These are phyloP conservation scores for Fragilariopsis cylindrus DNA, from an alignment of 108 stramenopile species.

Conservation along the genomic window DNA sequence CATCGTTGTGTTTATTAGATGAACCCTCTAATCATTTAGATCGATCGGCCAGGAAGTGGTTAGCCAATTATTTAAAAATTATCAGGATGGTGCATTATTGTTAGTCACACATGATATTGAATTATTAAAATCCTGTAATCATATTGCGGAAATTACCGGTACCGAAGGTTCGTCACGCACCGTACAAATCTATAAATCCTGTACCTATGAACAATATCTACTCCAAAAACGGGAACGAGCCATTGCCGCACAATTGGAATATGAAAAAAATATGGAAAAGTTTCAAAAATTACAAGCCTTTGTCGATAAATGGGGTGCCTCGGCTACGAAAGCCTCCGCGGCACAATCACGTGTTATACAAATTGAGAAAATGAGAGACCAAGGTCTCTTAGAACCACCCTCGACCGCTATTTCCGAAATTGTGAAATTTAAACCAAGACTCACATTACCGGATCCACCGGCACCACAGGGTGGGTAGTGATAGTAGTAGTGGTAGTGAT, in stretches of 20 bases:
- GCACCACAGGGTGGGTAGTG: slow-evolving; percentile 45
- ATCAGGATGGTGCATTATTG: slow-evolving; percentile 78
- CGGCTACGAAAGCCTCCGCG: slow-evolving; percentile 83
- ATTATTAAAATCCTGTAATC: slow-evolving; percentile 70
- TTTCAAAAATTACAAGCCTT: slow-evolving; percentile 83
- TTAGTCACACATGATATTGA: slow-evolving; percentile 86
- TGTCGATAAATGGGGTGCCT: slow-evolving; percentile 84
- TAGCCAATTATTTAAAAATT: slow-evolving; percentile 83
- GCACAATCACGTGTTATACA: slow-evolving; percentile 90
- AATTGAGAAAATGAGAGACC: slow-evolving; percentile 61
- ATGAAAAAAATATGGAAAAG: slow-evolving; percentile 83
- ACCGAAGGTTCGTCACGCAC: slow-evolving; percentile 24
- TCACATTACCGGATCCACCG: slow-evolving; percentile 57
- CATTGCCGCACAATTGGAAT: slow-evolving; percentile 70
- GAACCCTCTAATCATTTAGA: slow-evolving; percentile 90
- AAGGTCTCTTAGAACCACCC: slow-evolving; percentile 67
- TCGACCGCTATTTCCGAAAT: slow-evolving; percentile 38
- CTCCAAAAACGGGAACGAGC: slow-evolving; percentile 71
- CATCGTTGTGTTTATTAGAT: slow-evolving; percentile 81
- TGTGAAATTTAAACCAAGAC: slow-evolving; percentile 26
- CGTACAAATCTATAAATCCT: slow-evolving; percentile 57
- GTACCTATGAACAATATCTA: slow-evolving; percentile 71
- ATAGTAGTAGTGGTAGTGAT: background rate
- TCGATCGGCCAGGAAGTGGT: slow-evolving; percentile 72
- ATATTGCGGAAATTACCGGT: slow-evolving; percentile 83